Evolutionary conservation across 768 basidiomycete species (phyloP).

Genomic region (Tylopilus rubrobrunneus): DNA sequence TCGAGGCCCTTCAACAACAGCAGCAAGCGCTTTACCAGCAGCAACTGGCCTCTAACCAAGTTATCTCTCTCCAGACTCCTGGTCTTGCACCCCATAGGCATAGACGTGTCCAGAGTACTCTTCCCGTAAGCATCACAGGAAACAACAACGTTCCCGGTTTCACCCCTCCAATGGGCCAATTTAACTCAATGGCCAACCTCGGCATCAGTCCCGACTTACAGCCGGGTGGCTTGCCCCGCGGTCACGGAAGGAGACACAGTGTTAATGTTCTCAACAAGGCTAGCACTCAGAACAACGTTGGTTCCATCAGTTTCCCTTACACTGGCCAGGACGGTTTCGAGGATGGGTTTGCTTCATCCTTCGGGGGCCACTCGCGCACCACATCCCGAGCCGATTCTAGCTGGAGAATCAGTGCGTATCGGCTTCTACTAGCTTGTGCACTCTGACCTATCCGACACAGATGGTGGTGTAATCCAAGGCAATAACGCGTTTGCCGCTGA

Average conservation of each 20-base stretch:
- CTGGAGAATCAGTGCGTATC: slow-evolving; percentile 81
- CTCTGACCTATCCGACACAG: slow-evolving; percentile 34
- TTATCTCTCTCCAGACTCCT: slow-evolving; percentile 74
- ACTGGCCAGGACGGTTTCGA: slow-evolving; percentile 66
- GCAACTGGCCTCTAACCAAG: slow-evolving; percentile 83
- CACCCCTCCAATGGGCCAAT: slow-evolving; percentile 56
- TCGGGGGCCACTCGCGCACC: slow-evolving; percentile 72
- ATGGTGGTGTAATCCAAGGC: slow-evolving; percentile 69
- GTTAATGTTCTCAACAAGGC: slow-evolving; percentile 88
- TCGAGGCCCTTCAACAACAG: slow-evolving; percentile 86
- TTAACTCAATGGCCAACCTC: slow-evolving; percentile 49
- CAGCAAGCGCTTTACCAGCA: slow-evolving; percentile 89
- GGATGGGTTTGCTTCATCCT: slow-evolving; percentile 67
- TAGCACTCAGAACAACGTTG: slow-evolving; percentile 40
- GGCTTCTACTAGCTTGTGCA: neutral
- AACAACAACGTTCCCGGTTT: slow-evolving; percentile 36
- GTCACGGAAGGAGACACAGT: slow-evolving; percentile 86
- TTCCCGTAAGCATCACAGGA: slow-evolving; percentile 54
- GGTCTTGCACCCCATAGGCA: slow-evolving; percentile 73
- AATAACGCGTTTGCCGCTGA: slow-evolving; percentile 70
- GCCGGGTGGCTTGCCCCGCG: slow-evolving; percentile 64
- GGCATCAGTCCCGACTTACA: slow-evolving; percentile 63
- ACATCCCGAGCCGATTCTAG: slow-evolving; percentile 74
- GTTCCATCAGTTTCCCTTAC: slow-evolving; percentile 50
- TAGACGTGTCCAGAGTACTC: slow-evolving; percentile 83